These are phyloP conservation scores for Flaveria robusta DNA, from an alignment of 129 eudicot genomes.

Conservation along the genomic window DNA sequence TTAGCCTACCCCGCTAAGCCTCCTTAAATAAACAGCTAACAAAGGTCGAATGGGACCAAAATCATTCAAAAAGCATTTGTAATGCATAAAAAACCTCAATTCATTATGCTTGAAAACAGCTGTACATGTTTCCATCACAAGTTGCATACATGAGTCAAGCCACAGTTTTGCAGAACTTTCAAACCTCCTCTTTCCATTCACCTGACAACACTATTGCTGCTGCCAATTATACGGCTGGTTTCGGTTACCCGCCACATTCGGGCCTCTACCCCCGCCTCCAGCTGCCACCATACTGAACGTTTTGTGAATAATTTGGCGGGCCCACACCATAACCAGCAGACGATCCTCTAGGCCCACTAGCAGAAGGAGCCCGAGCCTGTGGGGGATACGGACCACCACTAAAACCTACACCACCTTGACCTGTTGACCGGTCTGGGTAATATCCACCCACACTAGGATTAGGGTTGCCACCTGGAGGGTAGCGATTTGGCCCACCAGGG, in stretches of 20 bases:
- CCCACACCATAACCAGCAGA: constrained; percentile 51
- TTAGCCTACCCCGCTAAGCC: background rate
- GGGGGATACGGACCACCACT: constrained; percentile 64
- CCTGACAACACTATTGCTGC: constrained; percentile 38
- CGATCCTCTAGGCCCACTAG: constrained; percentile 51
- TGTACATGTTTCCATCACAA: constrained; percentile 30
- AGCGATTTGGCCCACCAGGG: constrained; percentile 72
- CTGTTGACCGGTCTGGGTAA: constrained; percentile 62
- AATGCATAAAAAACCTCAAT: background rate
- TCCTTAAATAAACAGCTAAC: background rate
- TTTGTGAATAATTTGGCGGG: constrained; percentile 63
- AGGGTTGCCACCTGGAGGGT: constrained; percentile 69
- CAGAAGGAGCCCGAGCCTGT: constrained; percentile 55
- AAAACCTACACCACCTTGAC: constrained; percentile 61
- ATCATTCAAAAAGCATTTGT: background rate
- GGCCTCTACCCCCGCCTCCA: constrained; percentile 56
- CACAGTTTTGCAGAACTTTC: constrained; percentile 23
- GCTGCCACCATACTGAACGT: constrained; percentile 56
- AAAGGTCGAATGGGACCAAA: background rate
- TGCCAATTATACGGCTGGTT: constrained; percentile 75
- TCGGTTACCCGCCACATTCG: constrained; percentile 52
- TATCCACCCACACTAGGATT: constrained; percentile 53
- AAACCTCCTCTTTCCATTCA: constrained; percentile 28
- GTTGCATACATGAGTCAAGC: constrained; percentile 21
- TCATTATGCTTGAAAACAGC: constrained; percentile 17